Conservation (phyloP, 371 early-diverging fungal species). For the Zancudomyces culisetae region DNA sequence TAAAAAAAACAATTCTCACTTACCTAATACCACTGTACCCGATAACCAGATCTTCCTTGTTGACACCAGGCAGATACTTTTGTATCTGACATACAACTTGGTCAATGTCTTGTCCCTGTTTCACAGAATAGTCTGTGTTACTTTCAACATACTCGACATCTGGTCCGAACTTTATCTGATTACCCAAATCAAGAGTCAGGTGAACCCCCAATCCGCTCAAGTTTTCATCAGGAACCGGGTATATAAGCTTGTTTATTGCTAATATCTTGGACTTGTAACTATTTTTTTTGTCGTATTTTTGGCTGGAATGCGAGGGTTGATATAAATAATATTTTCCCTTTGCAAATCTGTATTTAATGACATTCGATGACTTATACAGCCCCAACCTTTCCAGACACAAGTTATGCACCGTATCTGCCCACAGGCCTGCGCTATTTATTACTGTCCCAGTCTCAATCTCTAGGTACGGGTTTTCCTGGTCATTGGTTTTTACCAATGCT, state of each 20-base stretch:
- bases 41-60: slow-evolving; percentile 31
- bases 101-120: slow-evolving; percentile 17
- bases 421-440: slow-evolving; percentile 63
- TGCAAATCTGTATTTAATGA: slow-evolving; percentile 27
- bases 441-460: slow-evolving; percentile 35
- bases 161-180: slow-evolving; percentile 63
- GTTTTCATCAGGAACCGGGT: slow-evolving; percentile 64
- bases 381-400: slow-evolving; percentile 8
- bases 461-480: slow-evolving; percentile 12
- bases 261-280: not conserved
- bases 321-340: slow-evolving; percentile 64
- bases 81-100: slow-evolving; percentile 34
- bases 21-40: slow-evolving; percentile 57
- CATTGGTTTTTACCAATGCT: slow-evolving; percentile 26
- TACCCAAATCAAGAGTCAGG: slow-evolving; percentile 60
- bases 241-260: slow-evolving; percentile 55
- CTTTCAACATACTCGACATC: slow-evolving; percentile 40
- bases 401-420: slow-evolving; percentile 40
- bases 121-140: slow-evolving; percentile 36
- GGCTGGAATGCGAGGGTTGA: too few species aligned
- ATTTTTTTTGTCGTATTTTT: slow-evolving; percentile 5
- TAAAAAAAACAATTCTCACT: slow-evolving; percentile 19
- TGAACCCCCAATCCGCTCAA: slow-evolving; percentile 60
- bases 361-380: slow-evolving; percentile 11
- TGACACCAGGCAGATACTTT: slow-evolving; percentile 39